Evolutionary conservation across 306 rosid genomes (phyloP), one percentile per base, ranked within the genome.

Genomic region (Cicer yamashitae): DNA sequence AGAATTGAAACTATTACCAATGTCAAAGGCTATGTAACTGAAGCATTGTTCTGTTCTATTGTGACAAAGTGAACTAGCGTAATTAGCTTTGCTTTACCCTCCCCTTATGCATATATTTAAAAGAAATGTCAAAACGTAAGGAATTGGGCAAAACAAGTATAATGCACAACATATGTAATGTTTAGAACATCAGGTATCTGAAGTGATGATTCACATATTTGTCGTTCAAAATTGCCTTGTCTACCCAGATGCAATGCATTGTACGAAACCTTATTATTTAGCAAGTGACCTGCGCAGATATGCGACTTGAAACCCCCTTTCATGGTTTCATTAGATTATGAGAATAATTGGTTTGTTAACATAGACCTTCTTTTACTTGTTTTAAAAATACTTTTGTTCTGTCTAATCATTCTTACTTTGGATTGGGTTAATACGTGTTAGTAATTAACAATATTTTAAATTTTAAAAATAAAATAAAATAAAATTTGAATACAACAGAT

Each of bases 11-110:
- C 71, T 17, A 17, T 43, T 41, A 15, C 47, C 40, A 17, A 70
- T 75, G 68, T 61, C 65, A 15, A 15, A 69, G 73, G 72, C 76
- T 41, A 9, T 52, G 68, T 44, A 53, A 54, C 74, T 63, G 2
- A 41, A 59, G 79, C 50, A 15, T 17, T 60, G 10, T 30, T 64
- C 62, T 63, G 43, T 41, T 70, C 63, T 63, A 64, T 22, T 64
- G 9, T 48, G 74, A 83, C 80, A 45, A 44, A 17, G 12, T 71
- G 82, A 63, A 11, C 50, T 58, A 3, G 37, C 17, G 2, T 52
- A 22, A 41, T 44, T 14, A 10, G 41, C 8, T 3, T 58, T 57
- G 11, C 41, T 66, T 58, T 53, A 25, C 20, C 15, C 40, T 25
- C 17, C 50, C 18, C 9, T 3, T 18, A 11, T 30, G 44, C 34